Evolutionary conservation across 2,329 filamentous ascomycete genomes (phyloP).

Genomic region (Curvularia sp.): DNA sequence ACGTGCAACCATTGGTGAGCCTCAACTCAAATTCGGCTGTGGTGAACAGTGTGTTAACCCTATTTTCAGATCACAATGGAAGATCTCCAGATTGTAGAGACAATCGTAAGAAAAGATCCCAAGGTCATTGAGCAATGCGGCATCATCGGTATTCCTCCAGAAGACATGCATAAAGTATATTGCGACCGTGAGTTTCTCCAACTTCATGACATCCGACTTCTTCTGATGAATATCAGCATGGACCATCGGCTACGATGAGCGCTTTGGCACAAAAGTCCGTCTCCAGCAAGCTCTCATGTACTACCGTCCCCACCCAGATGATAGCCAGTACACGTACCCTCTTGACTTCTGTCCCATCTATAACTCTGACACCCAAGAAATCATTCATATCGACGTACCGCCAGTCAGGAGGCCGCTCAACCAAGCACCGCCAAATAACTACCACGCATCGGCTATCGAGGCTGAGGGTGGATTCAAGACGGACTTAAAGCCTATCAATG

Average conservation of each 20-base stretch:
- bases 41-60: conserved; percentile 2
- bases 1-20: conserved; percentile 78
- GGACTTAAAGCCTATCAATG: conserved; percentile 84
- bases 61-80: conserved; percentile 79
- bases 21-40: neutral
- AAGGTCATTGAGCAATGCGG: conserved; percentile 90
- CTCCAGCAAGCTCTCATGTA: conserved; percentile 96
- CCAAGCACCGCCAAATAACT: conserved; percentile 76
- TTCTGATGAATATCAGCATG: conserved; percentile 63
- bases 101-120: conserved; percentile 75
- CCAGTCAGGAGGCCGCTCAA: conserved; percentile 76
- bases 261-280: conserved; percentile 78
- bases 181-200: conserved; percentile 74
- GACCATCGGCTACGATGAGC: conserved; percentile 94
- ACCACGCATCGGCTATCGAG: conserved; percentile 76
- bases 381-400: conserved; percentile 85
- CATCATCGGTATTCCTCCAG: conserved; percentile 77
- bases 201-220: neutral
- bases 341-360: conserved; percentile 95
- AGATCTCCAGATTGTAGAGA: conserved; percentile 82
- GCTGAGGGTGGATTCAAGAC: conserved; percentile 76
- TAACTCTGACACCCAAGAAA: conserved; percentile 77
- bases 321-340: conserved; percentile 89
- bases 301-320: conserved; percentile 83
- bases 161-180: conserved; percentile 95